Evolutionary conservation across 306 rosid species (phyloP), one percentile per base, ranked within the genome.

Genomic region (Vachellia collinsii): DNA sequence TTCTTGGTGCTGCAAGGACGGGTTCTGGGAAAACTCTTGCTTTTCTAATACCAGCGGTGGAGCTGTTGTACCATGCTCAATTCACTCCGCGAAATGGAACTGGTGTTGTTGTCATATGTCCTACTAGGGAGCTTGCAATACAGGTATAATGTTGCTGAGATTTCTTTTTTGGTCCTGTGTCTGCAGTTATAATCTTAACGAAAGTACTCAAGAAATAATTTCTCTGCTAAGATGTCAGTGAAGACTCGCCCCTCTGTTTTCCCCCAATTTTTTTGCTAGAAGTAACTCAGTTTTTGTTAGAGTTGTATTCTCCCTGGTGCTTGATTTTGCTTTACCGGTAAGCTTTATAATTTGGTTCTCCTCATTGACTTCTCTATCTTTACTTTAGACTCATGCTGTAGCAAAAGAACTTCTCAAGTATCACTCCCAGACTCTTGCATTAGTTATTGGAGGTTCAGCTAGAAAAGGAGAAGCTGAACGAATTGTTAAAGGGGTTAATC

Each of bases 1-100:
- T 95, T 53, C 94, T 95, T 11, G 99, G 98, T 76, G 99, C 99
- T 70, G 99, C 99, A 1, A 91, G 99, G 74, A 95, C 99, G 6
- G 99, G 99, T 63, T 88, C 99, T 17, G 99, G 99, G 1, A 95
- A 95, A 85, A 95, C 99, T 13, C 97, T 93, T 70, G 97, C 99
- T 12, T 95, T 95, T 78, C 83, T 95, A 62, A 81, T 95, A 81
- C 99, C 99, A 20, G 99, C 98, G 44, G 88, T 90, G 41, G 99
- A 95, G 90, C 66, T 95, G 82, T 74, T 95, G 68, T 74, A 83
- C 81, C 85, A 85, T 20, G 78, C 82, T 1, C 78, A 58, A 70
- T 93, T 95, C 65, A 56, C 94, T 17, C 88, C 97, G 13, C 96
- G 94, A 0, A 91, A 91, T 54, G 99, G 99, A 63, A 81, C 89